Evolutionary conservation across 805 yeast genomes (phyloP), one percentile per base, ranked within the genome.

Genomic region (Lipomyces yamadae): DNA sequence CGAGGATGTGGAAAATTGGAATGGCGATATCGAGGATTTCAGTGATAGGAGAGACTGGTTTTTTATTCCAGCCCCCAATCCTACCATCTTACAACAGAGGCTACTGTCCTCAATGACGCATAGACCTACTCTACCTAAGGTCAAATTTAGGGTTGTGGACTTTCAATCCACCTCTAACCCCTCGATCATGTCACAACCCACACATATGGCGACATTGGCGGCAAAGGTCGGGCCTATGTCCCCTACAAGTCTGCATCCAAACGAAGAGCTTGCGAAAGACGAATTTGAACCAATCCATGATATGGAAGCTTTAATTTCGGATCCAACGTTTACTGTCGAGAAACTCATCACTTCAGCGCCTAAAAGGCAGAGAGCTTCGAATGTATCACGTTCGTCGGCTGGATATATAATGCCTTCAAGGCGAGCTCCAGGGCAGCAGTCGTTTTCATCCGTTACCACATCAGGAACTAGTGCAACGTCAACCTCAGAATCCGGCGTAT

Each of bases 361-460:
- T 2, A 33, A 29, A 10, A 34, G 32, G 13, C n/a, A 11, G 34
- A 37, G 24, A 11, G 15, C 52, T 15, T 13, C 52, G 34, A 33
- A 37, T 35, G 13, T 57, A 33, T 35, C 60, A 13, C 13, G 5
- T 34, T 4, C 29, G 30, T 42, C 15, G 8, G 6, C 29, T 48
- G 35, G 52, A 18, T 33, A 24, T 29, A 4, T 57, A 15, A 42
- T 42, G 48, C 15, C 34, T 11, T 32, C 54, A n/a, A 24, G 55
- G 33, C 55, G 45, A 3, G 61, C 61, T 29, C 18, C 15, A 13
- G 48, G 45, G 29, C 37, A 58, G 18, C 55, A 58, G 29, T 58
- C 61, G 3, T 58, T 48, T 42, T 58, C 61, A 45, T 48, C 56
- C 6, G 61, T 35, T 18, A 48, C 61, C n/a, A 39, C 61, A 15